Evolutionary conservation across 768 basidiomycete genomes (phyloP).

Genomic region (Lentinula edodes): DNA sequence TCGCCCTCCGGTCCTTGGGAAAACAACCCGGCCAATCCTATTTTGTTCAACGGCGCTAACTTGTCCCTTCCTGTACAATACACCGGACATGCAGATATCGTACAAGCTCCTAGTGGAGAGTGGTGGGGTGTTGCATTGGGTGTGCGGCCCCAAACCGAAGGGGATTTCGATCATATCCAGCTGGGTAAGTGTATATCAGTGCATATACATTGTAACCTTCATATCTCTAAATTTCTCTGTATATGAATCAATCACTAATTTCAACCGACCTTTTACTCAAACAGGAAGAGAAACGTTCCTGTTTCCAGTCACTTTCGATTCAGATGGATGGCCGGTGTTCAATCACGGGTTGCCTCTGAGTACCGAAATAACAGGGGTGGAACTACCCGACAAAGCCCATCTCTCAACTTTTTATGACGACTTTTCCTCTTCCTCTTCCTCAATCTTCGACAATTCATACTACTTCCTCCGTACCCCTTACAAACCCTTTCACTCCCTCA

Average conservation of each 20-base stretch:
- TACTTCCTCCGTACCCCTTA: conserved; percentile 35
- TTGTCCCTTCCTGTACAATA: conserved; percentile 28
- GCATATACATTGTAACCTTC: too few species aligned
- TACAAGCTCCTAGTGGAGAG: conserved; percentile 26
- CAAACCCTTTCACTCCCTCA: conserved; percentile 28
- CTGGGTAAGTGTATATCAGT: conserved; percentile 15
- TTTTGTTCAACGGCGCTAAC: conserved; percentile 33
- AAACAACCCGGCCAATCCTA: conserved; percentile 32
- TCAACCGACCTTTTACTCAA: neutral
- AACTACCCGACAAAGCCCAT: conserved; percentile 21
- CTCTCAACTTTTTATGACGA: conserved; percentile 20
- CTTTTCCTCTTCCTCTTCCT: conserved; percentile 17
- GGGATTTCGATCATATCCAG: conserved; percentile 28
- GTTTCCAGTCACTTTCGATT: conserved; percentile 33
- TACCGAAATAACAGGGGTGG: conserved; percentile 21
- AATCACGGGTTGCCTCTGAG: conserved; percentile 25
- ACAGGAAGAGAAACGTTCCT: conserved; percentile 33
- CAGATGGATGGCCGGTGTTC: conserved; percentile 31
- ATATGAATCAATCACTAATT: too few species aligned
- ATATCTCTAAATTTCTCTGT: too few species aligned
- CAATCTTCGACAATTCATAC: conserved; percentile 23
- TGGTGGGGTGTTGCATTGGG: conserved; percentile 39
- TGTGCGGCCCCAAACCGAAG: conserved; percentile 25
- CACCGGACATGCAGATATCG: conserved; percentile 33
- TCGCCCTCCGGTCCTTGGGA: conserved; percentile 36